phyloP scores from a whole-genome alignment of 306 rosid species.

The Casuarina cunninghamiana region DNA sequence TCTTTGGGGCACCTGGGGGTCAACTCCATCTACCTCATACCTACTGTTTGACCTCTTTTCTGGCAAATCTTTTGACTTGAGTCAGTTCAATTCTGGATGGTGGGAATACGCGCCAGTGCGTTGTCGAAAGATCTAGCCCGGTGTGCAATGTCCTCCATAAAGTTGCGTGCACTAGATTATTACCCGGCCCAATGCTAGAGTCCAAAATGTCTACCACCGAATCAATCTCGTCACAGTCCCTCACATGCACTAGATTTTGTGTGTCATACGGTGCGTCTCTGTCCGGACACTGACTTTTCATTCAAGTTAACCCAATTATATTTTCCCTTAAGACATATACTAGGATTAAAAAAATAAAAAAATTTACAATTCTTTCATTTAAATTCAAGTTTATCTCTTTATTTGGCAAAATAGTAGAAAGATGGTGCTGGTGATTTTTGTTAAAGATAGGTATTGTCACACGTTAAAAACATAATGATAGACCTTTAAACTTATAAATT shows the following conservation, averaged over 20 bases:
- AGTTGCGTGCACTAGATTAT: neutral
- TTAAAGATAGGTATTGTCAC: too few species aligned
- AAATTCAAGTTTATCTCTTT: too few species aligned
- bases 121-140: neutral
- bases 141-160: neutral
- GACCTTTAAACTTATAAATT: too few species aligned
- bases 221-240: neutral
- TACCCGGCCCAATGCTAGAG: neutral
- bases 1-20: neutral
- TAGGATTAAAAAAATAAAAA: too few species aligned
- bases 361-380: too few species aligned
- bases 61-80: neutral
- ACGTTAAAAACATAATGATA: too few species aligned
- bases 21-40: neutral
- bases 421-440: too few species aligned
- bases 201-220: too few species aligned
- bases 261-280: too few species aligned
- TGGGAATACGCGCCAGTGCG: neutral
- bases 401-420: too few species aligned
- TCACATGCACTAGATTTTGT: neutral
- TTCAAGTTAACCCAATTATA: too few species aligned
- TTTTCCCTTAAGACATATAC: too few species aligned
- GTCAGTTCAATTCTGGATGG: neutral
- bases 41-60: neutral
- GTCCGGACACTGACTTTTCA: neutral